A percentile compares a stretch with the other conserved stretches of the same genome.
These are phyloP conservation scores for Tricladium varicosporioides DNA, from an alignment of 2,329 filamentous ascomycete genomes.

Conservation along the genomic window DNA sequence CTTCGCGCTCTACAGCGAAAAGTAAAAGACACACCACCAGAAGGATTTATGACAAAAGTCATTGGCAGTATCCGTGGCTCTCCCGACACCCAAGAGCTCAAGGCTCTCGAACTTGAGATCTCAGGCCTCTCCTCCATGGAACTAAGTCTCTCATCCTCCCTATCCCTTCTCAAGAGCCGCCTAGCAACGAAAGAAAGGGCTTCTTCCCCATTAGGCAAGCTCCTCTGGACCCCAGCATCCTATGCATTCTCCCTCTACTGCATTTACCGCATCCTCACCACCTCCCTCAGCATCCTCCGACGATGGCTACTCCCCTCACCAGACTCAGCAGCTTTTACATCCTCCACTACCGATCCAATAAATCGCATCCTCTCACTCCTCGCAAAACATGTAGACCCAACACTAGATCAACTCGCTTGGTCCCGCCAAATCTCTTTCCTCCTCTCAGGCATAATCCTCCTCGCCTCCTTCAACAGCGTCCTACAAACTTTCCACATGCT, in stretches of 20 bases:
- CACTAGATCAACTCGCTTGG: conserved; percentile 79
- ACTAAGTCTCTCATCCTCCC: conserved; percentile 62
- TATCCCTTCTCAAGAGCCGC: conserved; percentile 61
- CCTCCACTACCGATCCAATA: conserved; percentile 75
- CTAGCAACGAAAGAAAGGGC: conserved; percentile 64
- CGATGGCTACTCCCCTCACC: conserved; percentile 43
- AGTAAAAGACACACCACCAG: conserved; percentile 40
- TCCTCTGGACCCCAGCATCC: conserved; percentile 59
- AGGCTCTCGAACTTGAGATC: conserved; percentile 69
- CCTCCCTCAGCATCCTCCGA: conserved; percentile 64
- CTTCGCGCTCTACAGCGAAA: conserved; percentile 70
- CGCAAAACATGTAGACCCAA: conserved; percentile 80
- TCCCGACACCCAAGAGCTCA: conserved; percentile 56
- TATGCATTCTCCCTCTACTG: conserved; percentile 79
- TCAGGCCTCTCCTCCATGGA: conserved; percentile 79
- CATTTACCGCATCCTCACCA: conserved; percentile 77
- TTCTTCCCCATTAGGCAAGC: conserved; percentile 62
- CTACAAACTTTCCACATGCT: conserved; percentile 85
- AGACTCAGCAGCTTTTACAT: conserved; percentile 39
- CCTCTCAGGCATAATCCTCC: conserved; percentile 77
- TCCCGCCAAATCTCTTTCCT: conserved; percentile 82
- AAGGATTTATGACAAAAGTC: conserved; percentile 70
- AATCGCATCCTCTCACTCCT: conserved; percentile 78
- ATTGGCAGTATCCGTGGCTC: conserved; percentile 68
- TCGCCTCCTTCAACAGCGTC: conserved; percentile 77